Base-by-base conservation (phyloP, 106 monocot species). In the Agapanthus africanus region DNA sequence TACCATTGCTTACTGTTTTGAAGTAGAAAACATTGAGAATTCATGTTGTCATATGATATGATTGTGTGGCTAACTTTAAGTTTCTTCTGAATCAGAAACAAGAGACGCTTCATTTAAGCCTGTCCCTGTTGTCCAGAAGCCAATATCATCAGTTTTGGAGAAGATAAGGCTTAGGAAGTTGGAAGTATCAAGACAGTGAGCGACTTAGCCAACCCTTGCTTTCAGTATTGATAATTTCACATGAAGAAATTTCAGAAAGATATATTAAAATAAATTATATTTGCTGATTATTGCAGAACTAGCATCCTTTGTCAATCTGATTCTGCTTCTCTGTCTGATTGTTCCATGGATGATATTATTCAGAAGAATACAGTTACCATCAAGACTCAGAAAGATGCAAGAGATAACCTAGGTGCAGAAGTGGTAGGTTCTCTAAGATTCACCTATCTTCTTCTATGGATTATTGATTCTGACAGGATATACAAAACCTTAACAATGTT, bases 71-170 rank as follows among this genome's bases (percentile, higher is more conserved):
- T 19, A 65, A 54, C 37, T 26, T 49, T 38, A 23, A 21, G 26
- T 66, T 66, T 66, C 15, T 66, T 18, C 6, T 66, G 6, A 26
- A 13, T n/a, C 11, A 97, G 97, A 97, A 79, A 97, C 97, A 40
- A 78, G 78, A 38, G 73, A 92, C 80, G 91, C 79, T 51, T 89
- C 91, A 22, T 97, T 97, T 70, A 92, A 83, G 60, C 80, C 89
- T 28, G 71, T 60, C 1, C 71, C 79, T 2, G 23, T 79, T 67
- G 81, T 84, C 63, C 73, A 84, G 70, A 97, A 89, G 76, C 86
- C 91, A n/a, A 87, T 97, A 68, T 89, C 91, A 21, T 88, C 91
- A 26, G 82, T 97, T 59, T 31, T 97, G 66, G 87, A 92, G 75
- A 97, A 89, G 80, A 92, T 97, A 54, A 72, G 92, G 36, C 75